phyloP scores from a whole-genome alignment of 1,284 basidiomycete genomes.

The Ceratobasidium sp. region DNA sequence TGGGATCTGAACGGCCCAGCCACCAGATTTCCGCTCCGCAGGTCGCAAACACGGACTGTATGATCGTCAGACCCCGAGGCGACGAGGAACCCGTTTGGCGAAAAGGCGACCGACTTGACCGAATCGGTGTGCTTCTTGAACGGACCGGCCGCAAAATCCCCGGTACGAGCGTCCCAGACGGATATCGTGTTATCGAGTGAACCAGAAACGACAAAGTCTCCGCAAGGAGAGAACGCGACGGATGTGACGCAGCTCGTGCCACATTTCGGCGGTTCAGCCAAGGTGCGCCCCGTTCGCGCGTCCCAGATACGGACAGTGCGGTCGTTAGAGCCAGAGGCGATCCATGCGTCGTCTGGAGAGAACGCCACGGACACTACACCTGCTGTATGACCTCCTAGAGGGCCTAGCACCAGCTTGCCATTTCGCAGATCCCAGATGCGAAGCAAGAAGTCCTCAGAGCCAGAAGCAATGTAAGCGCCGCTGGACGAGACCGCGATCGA shows the following conservation, averaged over 20 bases:
- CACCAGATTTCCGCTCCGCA: background rate
- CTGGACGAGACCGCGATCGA: background rate
- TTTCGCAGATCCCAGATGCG: constrained; percentile 33
- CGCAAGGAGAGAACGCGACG: constrained; percentile 35
- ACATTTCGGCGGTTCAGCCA: background rate
- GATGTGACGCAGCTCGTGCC: constrained; percentile 23
- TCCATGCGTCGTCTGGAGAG: constrained; percentile 3
- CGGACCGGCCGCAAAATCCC: background rate
- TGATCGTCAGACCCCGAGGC: constrained; percentile 46
- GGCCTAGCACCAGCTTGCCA: background rate
- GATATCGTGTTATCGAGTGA: constrained; percentile 28
- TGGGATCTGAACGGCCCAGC: constrained; percentile 9
- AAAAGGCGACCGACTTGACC: constrained; percentile 42
- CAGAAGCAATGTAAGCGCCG: background rate
- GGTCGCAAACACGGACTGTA: constrained; percentile 45
- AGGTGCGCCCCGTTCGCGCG: background rate
- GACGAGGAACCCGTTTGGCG: constrained; percentile 42
- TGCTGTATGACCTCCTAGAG: constrained; percentile 7
- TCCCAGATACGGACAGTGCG: constrained; percentile 24
- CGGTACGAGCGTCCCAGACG: constrained; percentile 30
- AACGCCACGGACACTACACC: constrained; percentile 21
- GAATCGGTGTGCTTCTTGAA: constrained; percentile 42
- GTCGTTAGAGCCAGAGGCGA: constrained; percentile 38
- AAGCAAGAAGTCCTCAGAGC: constrained; percentile 24
- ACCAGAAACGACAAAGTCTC: constrained; percentile 29